These are phyloP conservation scores for Guyanaporus albipodus DNA, from an alignment of 768 basidiomycete species.

Conservation along the genomic window DNA sequence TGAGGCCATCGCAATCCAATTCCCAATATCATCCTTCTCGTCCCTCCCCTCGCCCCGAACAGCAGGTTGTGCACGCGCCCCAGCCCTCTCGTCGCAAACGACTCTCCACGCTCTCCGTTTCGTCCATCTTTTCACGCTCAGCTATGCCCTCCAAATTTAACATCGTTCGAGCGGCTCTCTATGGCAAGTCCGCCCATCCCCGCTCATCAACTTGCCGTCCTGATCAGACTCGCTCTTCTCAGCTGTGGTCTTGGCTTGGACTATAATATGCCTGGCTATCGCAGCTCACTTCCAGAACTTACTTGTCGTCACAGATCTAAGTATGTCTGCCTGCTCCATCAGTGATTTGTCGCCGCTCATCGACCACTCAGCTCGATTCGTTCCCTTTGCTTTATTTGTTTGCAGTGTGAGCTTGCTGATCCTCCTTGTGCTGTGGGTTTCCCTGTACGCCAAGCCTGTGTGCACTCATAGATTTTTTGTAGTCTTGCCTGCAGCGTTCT, in stretches of 20 bases:
- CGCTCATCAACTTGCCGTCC: not conserved
- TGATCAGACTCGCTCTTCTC: not conserved
- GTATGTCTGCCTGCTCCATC: constrained; percentile 38
- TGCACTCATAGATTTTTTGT: constrained; percentile 1
- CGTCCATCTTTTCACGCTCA: constrained; percentile 30
- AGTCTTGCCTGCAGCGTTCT: constrained; percentile 66
- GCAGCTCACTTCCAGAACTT: constrained; percentile 73
- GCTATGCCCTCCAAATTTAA: constrained; percentile 73
- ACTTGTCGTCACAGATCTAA: constrained; percentile 73
- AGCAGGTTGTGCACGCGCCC: constrained; percentile 20
- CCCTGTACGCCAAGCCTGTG: not conserved
- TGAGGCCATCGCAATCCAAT: constrained; percentile 23
- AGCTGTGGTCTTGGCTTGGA: constrained; percentile 72
- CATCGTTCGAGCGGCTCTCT: constrained; percentile 61
- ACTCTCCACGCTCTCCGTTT: constrained; percentile 27
- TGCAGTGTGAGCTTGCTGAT: constrained; percentile 67
- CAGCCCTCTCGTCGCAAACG: constrained; percentile 35
- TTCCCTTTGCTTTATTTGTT: constrained; percentile 82
- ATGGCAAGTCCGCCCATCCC: constrained; percentile 43
- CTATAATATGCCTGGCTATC: constrained; percentile 74
- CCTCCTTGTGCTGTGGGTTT: constrained; percentile 59
- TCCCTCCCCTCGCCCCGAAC: constrained; percentile 17
- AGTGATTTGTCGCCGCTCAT: constrained; percentile 1
- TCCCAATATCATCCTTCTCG: constrained; percentile 20
- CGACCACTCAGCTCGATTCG: constrained; percentile 64